phyloP scores from a whole-genome alignment of 2,329 filamentous ascomycete genomes.

The Knufia petricola region DNA sequence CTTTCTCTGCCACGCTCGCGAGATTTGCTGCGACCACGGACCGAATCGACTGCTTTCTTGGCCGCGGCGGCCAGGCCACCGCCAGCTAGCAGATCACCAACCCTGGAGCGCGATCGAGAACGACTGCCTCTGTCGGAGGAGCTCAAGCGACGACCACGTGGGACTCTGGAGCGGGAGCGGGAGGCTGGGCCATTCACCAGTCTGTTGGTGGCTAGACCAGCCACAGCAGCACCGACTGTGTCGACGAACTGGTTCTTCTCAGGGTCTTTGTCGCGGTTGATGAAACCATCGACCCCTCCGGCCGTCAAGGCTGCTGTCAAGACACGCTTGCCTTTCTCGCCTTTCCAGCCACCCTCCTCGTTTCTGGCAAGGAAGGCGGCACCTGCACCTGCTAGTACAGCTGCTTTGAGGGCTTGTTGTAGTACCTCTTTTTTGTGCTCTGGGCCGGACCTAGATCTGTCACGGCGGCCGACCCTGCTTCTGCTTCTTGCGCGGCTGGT shows the following conservation, averaged over 20 bases:
- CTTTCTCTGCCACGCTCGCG: conserved; percentile 29
- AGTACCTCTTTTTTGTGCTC: conserved; percentile 46
- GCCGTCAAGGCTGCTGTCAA: conserved; percentile 79
- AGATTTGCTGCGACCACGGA: conserved; percentile 33
- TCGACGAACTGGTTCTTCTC: conserved; percentile 70
- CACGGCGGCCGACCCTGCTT: conserved; percentile 32
- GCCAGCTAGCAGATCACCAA: conserved; percentile 35
- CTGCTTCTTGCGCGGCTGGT: conserved; percentile 42
- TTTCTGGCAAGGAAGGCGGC: conserved; percentile 88
- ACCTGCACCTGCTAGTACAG: conserved; percentile 77
- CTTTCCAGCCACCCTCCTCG: conserved; percentile 79
- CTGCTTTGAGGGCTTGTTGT: conserved; percentile 83
- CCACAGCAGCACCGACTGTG: conserved; percentile 76
- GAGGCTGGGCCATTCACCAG: conserved; percentile 75
- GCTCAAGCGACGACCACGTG: conserved; percentile 18
- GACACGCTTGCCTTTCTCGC: conserved; percentile 83
- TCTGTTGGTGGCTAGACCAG: conserved; percentile 76
- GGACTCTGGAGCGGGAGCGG: conserved; percentile 52
- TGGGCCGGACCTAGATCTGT: conserved; percentile 29
- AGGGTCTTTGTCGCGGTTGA: conserved; percentile 47
- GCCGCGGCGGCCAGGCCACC: conserved; percentile 39
- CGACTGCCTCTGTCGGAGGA: conserved; percentile 24
- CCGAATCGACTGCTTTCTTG: conserved; percentile 37
- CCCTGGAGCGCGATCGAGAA: conserved; percentile 35
- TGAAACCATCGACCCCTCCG: conserved; percentile 71